Percentiles rank a stretch among this genome's conserved stretches.
Evolutionary conservation across 2,329 filamentous ascomycete species (phyloP).

Genomic region (Raffaelea arxii): DNA sequence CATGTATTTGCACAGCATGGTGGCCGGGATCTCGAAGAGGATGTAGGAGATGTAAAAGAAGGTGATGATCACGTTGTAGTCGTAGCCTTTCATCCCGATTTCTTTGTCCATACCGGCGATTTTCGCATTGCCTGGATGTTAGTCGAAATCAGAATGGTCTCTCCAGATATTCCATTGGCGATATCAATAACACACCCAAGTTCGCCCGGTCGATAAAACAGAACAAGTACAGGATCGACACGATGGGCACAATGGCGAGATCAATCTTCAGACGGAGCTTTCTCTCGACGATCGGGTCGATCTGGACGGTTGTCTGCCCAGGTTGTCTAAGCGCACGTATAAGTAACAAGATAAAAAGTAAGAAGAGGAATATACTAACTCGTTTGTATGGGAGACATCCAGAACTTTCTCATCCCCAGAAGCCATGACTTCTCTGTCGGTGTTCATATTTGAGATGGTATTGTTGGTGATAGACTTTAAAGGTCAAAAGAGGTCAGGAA

Average conservation of each 20-base stretch:
- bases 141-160: background rate
- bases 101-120: conserved; percentile 56
- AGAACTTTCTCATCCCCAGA: no score
- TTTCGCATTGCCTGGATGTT: conserved; percentile 53
- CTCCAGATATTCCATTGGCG: background rate
- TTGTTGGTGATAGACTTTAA: no score
- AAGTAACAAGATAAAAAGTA: no score
- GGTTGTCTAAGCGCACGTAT: no score
- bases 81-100: conserved; percentile 47
- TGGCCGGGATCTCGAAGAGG: conserved; percentile 60
- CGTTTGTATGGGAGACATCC: no score
- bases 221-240: conserved; percentile 58
- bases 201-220: conserved; percentile 70
- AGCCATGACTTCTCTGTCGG: no score
- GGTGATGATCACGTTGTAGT: conserved; percentile 60
- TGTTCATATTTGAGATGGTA: no score
- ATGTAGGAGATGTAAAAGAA: conserved; percentile 68
- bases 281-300: conserved; percentile 47
- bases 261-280: conserved; percentile 56
- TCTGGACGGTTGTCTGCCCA: no score
- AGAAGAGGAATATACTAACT: no score
- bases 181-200: conserved; percentile 45
- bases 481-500: no score
- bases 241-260: conserved; percentile 53
- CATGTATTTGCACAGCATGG: conserved; percentile 59